Evolutionary conservation across 352 stramenopile species (phyloP), one percentile per base, ranked within the genome.

Genomic region (Phytophthora brassicae): DNA sequence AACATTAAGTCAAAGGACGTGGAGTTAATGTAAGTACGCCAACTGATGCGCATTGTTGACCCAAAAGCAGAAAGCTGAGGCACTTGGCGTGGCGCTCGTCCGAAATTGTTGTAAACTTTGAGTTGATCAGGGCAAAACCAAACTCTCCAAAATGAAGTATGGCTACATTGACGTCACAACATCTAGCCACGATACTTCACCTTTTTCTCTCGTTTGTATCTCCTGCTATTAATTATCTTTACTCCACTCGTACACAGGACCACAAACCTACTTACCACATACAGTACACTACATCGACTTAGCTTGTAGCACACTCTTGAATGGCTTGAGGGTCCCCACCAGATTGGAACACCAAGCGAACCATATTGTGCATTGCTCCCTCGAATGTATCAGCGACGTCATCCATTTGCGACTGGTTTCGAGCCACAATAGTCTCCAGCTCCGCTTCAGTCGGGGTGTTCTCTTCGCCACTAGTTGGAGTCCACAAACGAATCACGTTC

Each of bases 401-500:
- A 17, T 76, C 68, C 84, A 94, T 92, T 62, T 80, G 76, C 16
- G 45, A 69, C 52, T 94, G 86, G 62, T 94, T 94, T 38, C 59
- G 70, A 3, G 53, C 66, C 17, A 79, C 59, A 58, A 91, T 79
- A 0, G 66, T 66, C 17, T 86, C 75, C 48, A 92, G 47, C 7
- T 91, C 76, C 12, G 75, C 68, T 49, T 81, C 65, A 0, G 55
- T 80, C 11, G 78, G 73, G 2, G 72, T 64, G 20, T 64, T 75
- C 6, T 82, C 74, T 5, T 62, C 59, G 1, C 75, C 65, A 14
- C 69, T 78, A 0, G 72, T 88, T 0, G 86, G 86, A 19, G 68
- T 88, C 86, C 86, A 94, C 39, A 94, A 53, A 6, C 86, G 80
- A 66, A 94, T 83, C 2, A 94, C 84, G 44, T 88, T 79, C 54